Base-by-base conservation (phyloP, 768 basidiomycete genomes). In the Hypsizygus marmoreus region DNA sequence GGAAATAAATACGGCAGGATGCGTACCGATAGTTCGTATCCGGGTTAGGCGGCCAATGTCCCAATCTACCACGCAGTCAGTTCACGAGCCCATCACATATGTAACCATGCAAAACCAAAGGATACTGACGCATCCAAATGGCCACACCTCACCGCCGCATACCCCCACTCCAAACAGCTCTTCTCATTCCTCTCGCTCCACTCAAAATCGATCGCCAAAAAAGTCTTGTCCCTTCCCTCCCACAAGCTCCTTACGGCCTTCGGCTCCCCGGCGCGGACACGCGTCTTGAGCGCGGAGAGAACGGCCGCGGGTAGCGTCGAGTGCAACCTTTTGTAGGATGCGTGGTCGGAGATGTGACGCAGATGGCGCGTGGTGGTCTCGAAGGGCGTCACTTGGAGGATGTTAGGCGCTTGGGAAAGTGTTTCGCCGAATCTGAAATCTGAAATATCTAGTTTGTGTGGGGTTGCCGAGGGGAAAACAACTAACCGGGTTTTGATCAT, bases 401-500 rank as follows among this genome's bases (percentile, higher is more conserved):
- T 80, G 51, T 90, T 88, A 40, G 88, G 83, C 2, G 84, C 80
- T 46, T 80, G 72, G 10, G 85, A 83, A 14, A 92, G 69, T 1
- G 77, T 82, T 64, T 91, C 89, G 40, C 88, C 87, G 56, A 84
- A 91, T 61, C 88, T 86, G 51, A 1, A 43, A 35, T 26, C 14
- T 10, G 16, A 14, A 39, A 45, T 14, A n/a, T n/a, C n/a, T n/a
- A n/a, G n/a, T n/a, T n/a, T n/a, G n/a, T n/a, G n/a, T n/a, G n/a
- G n/a, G n/a, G n/a, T n/a, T n/a, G n/a, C n/a, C n/a, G n/a, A n/a
- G n/a, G n/a, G n/a, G 22, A 14, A 33, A 43, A 32, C 24, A 23
- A 51, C 56, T 13, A 50, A 82, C 86, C 88, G 77, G 2, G 86
- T 88, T 68, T 88, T 88, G 57, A 92, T 82, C 89, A 91, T 92